Percentiles rank a stretch among this genome's conserved stretches.
These are phyloP conservation scores for Thielaviopsis ethacetica DNA, from an alignment of 2,329 filamentous ascomycete species.

Conservation along the genomic window DNA sequence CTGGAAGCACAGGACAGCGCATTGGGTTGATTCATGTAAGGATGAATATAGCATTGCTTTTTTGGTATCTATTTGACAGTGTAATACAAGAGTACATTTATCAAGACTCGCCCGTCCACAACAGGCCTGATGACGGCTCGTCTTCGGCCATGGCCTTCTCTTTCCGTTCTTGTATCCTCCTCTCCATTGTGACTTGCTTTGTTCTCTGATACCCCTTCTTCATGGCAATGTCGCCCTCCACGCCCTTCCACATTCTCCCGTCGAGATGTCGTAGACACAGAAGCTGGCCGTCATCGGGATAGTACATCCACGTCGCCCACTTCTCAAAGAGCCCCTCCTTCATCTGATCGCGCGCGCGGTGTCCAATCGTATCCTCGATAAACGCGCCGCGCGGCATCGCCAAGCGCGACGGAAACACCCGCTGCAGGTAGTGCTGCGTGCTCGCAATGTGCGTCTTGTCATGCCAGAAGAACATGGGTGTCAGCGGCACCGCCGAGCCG, in stretches of 20 bases:
- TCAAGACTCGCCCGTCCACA: background rate
- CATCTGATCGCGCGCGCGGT: constrained; percentile 38
- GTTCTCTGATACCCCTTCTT: constrained; percentile 17
- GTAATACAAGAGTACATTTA: background rate
- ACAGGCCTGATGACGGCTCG: background rate
- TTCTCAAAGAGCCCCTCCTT: constrained; percentile 33
- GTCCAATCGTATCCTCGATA: constrained; percentile 39
- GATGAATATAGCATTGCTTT: background rate
- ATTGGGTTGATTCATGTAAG: background rate
- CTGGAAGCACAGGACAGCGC: constrained; percentile 5
- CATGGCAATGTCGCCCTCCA: background rate
- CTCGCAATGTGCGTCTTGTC: constrained; percentile 39
- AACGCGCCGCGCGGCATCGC: constrained; percentile 36
- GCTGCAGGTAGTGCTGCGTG: constrained; percentile 30
- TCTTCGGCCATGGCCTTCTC: background rate
- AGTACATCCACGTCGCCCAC: constrained; percentile 41
- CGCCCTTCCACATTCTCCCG: constrained; percentile 33
- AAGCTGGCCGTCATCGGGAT: constrained; percentile 28
- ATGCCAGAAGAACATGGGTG: constrained; percentile 42
- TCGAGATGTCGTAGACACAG: constrained; percentile 34
- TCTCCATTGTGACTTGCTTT: constrained; percentile 12
- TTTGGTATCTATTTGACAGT: background rate
- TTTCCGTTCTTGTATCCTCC: background rate
- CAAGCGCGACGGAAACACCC: constrained; percentile 32
- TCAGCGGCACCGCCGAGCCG: constrained; percentile 25